Percentiles rank a stretch among this genome's conserved stretches.
Conservation (phyloP, 805 yeast genomes). For the Monosporozyma yasuniensis region DNA sequence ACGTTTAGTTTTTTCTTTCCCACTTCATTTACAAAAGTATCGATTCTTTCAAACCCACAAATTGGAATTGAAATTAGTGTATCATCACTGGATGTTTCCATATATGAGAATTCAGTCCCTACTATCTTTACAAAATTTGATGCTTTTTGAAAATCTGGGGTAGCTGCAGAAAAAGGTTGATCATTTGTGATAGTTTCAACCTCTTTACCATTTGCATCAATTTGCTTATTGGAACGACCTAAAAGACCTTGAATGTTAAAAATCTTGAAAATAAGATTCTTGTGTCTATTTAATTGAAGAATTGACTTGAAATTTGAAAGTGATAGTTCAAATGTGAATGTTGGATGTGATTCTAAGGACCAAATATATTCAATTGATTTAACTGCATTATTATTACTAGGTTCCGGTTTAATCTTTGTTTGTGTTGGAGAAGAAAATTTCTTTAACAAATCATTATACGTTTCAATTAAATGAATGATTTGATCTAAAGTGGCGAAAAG, state of each 20-base stretch:
- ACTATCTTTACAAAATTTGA: slow-evolving; percentile 19
- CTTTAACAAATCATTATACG: neutral
- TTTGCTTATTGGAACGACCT: slow-evolving; percentile 8
- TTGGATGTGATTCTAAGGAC: slow-evolving; percentile 11
- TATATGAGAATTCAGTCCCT: slow-evolving; percentile 15
- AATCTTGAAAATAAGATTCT: slow-evolving; percentile 16
- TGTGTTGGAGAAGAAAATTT: neutral
- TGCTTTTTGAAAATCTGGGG: slow-evolving; percentile 6
- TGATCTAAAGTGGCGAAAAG: slow-evolving; percentile 18
- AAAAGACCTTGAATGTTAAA: slow-evolving; percentile 17
- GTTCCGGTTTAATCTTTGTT: neutral
- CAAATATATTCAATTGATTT: neutral
- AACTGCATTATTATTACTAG: neutral
- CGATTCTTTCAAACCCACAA: slow-evolving; percentile 24
- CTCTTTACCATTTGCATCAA: neutral
- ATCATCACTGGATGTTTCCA: slow-evolving; percentile 7
- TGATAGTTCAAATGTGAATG: slow-evolving; percentile 16
- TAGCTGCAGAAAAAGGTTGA: neutral
- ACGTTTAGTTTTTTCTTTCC: slow-evolving; percentile 9
- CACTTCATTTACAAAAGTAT: slow-evolving; percentile 17
- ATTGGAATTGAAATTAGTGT: slow-evolving; percentile 17
- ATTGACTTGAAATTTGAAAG: slow-evolving; percentile 22
- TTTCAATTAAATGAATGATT: slow-evolving; percentile 8
- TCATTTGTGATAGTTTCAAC: neutral
- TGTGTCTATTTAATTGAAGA: slow-evolving; percentile 14